Evolutionary conservation across 73 alveolate species (phyloP), one percentile per base, ranked within the genome.

Genomic region (Symbiodinium pilosum): DNA sequence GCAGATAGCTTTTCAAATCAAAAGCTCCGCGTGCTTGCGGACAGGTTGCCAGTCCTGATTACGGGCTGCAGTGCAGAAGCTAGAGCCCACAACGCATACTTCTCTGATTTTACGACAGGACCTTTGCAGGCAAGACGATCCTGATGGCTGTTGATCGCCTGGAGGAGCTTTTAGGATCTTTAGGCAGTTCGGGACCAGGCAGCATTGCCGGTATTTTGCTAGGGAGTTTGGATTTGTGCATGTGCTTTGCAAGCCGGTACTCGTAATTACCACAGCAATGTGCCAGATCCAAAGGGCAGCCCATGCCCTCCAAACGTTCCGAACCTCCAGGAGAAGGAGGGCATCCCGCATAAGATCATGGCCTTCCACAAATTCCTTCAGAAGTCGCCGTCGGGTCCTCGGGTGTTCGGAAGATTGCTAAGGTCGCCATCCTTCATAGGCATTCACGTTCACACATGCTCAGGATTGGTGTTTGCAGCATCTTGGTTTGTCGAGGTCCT

Each of bases 271-370:
- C 59, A 47, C 14, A 47, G 14, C 59, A 47, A 9, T 47, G 59
- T 9, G 59, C 6, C n/a, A 47, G 14, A 47, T 47, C 6, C 59
- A 47, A 47, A 47, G 59, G 6, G 6, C 59, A 47, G 21, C 14
- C 59, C 6, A 47, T 47, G 14, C 59, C 6, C 14, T 47, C 59
- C 59, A 6, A 47, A 47, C 14, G 14, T 14, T 47, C 14, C 59
- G 59, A 9, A n/a, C n/a, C 30, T 42, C 30, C 26, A 81, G 87
- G 93, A 84, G 94, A 52, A 52, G 69, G 85, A 87, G 44, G 94
- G 94, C 56, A 87, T 87, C 83, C 94, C 94, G 0, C 94, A 87
- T 86, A 87, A 87, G 64, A 87, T 87, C 85, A 54, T 87, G 94
- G 94, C 94, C 56, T 87, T 87, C 85, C 64, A 87, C 94, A 87